A percentile compares a stretch with the other conserved stretches of the same genome.
phyloP scores from a whole-genome alignment of 345 rosid genomes.

The Acer saccharum region DNA sequence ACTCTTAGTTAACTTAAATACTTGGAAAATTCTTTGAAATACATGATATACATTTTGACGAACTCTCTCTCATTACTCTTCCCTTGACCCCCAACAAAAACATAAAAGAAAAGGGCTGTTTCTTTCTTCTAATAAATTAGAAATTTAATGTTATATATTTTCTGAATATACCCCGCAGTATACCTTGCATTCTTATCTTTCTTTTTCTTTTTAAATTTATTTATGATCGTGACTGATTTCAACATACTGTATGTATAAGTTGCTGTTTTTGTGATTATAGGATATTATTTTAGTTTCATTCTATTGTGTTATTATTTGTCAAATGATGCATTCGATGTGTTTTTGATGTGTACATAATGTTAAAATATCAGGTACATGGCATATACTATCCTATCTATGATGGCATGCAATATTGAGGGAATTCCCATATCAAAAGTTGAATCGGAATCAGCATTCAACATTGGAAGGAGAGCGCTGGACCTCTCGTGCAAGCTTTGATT shows the following conservation, averaged over 20 bases:
- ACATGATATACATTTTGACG: neutral
- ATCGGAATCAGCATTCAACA: conserved; percentile 39
- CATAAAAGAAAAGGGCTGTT: neutral
- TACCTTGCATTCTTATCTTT: neutral
- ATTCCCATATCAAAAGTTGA: conserved; percentile 63
- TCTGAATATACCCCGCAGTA: neutral
- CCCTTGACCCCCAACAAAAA: neutral
- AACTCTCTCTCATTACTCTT: neutral
- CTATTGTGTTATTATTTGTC: neutral
- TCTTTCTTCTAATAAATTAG: neutral
- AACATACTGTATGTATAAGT: neutral
- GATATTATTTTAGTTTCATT: too few species aligned
- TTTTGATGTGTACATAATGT: conserved; percentile 27
- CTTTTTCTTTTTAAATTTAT: neutral
- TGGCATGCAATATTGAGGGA: conserved; percentile 71
- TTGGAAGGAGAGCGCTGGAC: conserved; percentile 44
- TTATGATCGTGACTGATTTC: conserved; percentile 5
- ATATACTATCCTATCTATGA: conserved; percentile 80
- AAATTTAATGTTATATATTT: neutral
- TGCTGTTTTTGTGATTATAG: too few species aligned
- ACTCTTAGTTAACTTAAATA: neutral
- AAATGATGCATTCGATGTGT: neutral
- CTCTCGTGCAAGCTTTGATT: conserved; percentile 73
- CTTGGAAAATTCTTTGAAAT: neutral
- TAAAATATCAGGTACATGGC: conserved; percentile 32